These are phyloP conservation scores for Aspergillus fumigatus DNA, from an alignment of 2,329 filamentous ascomycete genomes.

Conservation along the genomic window DNA sequence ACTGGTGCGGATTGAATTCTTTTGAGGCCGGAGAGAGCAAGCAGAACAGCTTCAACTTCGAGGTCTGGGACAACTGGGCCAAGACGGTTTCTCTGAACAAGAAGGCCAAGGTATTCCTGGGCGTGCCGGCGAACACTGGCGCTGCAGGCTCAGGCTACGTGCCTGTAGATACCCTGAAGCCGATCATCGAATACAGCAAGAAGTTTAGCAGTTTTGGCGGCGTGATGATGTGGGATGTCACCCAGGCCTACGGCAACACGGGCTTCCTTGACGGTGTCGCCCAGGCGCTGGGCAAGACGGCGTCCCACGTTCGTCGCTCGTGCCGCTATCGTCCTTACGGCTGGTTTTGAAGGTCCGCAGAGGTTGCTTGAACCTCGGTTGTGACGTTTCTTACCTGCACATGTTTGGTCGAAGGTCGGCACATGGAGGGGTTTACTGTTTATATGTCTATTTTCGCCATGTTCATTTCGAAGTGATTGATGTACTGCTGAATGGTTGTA, in stretches of 20 bases:
- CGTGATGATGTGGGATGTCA: conserved; percentile 67
- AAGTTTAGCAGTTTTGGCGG: conserved; percentile 60
- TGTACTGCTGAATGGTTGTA: not conserved
- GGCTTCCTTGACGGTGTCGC: conserved; percentile 51
- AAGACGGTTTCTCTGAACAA: conserved; percentile 53
- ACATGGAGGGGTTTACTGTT: not conserved
- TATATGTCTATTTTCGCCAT: not conserved
- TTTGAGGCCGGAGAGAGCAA: conserved; percentile 43
- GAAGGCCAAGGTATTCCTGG: conserved; percentile 58
- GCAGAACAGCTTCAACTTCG: conserved; percentile 58
- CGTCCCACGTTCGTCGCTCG: conserved; percentile 3
- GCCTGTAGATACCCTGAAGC: conserved; percentile 42
- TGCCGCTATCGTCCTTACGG: not conserved
- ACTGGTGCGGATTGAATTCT: conserved; percentile 57
- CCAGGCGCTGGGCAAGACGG: conserved; percentile 27
- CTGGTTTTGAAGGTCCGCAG: not conserved
- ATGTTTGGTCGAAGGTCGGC: not conserved
- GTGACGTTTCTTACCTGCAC: not conserved
- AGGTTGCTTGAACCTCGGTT: not conserved
- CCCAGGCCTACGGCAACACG: conserved; percentile 54
- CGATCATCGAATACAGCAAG: conserved; percentile 52
- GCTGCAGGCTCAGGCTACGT: conserved; percentile 56
- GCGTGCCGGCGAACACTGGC: conserved; percentile 53
- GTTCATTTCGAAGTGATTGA: not conserved
- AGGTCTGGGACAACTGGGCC: conserved; percentile 64